These are phyloP conservation scores for Neonectria magnoliae DNA, from an alignment of 2,329 filamentous ascomycete species.

Conservation along the genomic window DNA sequence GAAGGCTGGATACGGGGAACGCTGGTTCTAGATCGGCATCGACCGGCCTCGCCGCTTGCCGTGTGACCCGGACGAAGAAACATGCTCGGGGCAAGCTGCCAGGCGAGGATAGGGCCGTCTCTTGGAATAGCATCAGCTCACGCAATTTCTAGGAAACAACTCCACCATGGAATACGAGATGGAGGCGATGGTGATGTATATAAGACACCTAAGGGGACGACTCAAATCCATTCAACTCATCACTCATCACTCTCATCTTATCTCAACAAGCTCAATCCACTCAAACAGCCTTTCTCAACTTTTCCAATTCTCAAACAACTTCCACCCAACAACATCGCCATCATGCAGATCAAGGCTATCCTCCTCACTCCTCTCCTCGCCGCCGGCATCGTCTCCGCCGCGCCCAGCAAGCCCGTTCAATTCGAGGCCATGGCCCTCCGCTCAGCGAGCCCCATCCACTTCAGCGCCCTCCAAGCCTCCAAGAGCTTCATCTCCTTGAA, in stretches of 20 bases:
- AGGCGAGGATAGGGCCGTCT: neutral
- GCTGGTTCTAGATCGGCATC: no score
- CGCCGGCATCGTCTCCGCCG: conserved; percentile 36
- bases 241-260: neutral
- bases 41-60: no score
- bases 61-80: no score
- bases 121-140: neutral
- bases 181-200: neutral
- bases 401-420: conserved; percentile 39
- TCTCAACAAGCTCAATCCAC: neutral
- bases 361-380: conserved; percentile 30
- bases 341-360: conserved; percentile 36
- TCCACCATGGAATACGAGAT: neutral
- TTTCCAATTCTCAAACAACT: neutral
- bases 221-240: neutral
- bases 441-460: conserved; percentile 60
- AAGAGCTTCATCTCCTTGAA: conserved; percentile 55
- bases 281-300: neutral
- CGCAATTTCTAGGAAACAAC: neutral
- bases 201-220: neutral
- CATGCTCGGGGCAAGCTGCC: neutral
- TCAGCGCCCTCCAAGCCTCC: conserved; percentile 55
- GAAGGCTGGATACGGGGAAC: no score
- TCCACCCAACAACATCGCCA: conserved; percentile 1
- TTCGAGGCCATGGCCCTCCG: conserved; percentile 62